Evolutionary conservation across 2,329 filamentous ascomycete species (phyloP), one percentile per base, ranked within the genome.

Genomic region (Metarhizium humberi): DNA sequence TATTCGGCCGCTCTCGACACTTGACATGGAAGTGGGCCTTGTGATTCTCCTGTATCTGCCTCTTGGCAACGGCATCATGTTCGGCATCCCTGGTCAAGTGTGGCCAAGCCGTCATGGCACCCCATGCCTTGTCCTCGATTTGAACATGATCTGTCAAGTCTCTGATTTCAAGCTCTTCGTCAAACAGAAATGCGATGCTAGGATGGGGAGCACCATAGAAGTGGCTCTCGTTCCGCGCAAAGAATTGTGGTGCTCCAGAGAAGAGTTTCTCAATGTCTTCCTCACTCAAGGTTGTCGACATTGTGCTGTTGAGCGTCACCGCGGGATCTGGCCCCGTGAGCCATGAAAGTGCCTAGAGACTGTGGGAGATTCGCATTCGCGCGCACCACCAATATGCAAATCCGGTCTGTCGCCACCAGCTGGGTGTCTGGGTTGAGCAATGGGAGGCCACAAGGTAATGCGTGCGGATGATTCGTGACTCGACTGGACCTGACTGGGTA

Each of bases 201-300:
- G 85, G 84, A 61, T 82, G 78, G 25, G 80, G 80, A 42, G 82
- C 79, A 52, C 77, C 81, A 56, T 77, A 78, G 65, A 76, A 80
- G 66, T 84, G 79, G 43, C 80, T 79, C 61, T 82, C 78, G 56
- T 76, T 78, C 53, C 80, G 77, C 60, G 81, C 78, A 67, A 83
- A 84, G 72, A 86, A 89, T 66, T 88, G 85, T 59, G 86, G 86
- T 47, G 86, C 86, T n/a, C 86, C 86, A 30, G 85, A 87, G 73
- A 89, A 90, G 63, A 89, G 78, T 68, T 83, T 82, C 70, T 85
- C 82, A 52, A 89, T 72, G 60, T 87, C 82, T 45, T 75, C 72
- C 49, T 81, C 76, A 62, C 71, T 78, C 56, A 87, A 73, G 51
- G 77, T 78, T 48, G 80, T 74, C 52, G 81, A 74, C 76, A 57